These are phyloP conservation scores for Alternaria incomplexa DNA, from an alignment of 2,329 filamentous ascomycete genomes.

Conservation along the genomic window DNA sequence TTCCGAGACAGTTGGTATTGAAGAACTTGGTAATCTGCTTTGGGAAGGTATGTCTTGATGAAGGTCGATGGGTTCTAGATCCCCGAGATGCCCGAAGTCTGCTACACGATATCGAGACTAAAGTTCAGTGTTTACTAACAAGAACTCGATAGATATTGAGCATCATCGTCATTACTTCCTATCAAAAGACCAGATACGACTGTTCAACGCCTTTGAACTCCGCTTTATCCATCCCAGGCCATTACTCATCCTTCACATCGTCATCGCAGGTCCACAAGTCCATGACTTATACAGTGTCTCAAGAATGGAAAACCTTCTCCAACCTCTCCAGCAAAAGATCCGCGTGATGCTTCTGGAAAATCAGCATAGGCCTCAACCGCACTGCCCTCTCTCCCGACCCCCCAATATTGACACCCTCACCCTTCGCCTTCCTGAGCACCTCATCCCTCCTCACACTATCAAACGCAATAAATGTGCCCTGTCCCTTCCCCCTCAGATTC, in stretches of 20 bases:
- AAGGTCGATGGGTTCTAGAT: too few species aligned
- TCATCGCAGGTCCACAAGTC: not conserved
- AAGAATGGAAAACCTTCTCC: constrained; percentile 65
- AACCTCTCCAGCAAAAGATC: constrained; percentile 80
- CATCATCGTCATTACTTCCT: not conserved
- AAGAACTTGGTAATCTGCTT: too few species aligned
- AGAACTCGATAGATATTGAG: not conserved
- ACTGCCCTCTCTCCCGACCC: constrained; percentile 79
- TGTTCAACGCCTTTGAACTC: not conserved
- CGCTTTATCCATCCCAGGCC: not conserved
- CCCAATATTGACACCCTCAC: constrained; percentile 83
- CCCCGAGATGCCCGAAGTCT: too few species aligned
- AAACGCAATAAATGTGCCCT: constrained; percentile 92
- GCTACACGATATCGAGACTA: not conserved
- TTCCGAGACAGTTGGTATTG: not conserved
- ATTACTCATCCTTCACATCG: not conserved
- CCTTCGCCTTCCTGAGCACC: constrained; percentile 80
- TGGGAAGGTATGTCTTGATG: too few species aligned
- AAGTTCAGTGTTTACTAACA: not conserved
- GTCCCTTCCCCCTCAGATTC: constrained; percentile 85
- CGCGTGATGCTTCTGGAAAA: constrained; percentile 90
- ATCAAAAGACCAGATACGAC: not conserved
- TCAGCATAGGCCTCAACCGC: constrained; percentile 84
- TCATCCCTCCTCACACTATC: constrained; percentile 81
- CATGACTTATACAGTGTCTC: not conserved